Conservation (phyloP, 2,329 filamentous ascomycete species). For the Neonectria punicea region DNA sequence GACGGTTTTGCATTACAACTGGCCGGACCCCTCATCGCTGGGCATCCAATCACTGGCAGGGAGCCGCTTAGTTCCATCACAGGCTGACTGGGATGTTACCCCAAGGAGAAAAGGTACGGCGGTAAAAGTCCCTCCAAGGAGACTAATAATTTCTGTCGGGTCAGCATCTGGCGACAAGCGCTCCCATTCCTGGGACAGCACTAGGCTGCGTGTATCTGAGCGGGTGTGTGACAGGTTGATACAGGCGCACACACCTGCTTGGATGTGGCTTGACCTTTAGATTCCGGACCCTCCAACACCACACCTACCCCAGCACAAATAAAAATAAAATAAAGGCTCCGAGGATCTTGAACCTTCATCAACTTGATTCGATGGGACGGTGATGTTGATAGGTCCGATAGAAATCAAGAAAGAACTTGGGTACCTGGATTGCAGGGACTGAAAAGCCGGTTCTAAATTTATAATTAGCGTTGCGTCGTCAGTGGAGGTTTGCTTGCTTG, state of each 20-base stretch:
- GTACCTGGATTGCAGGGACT: slow-evolving; percentile 1
- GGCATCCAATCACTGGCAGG: slow-evolving; percentile 32
- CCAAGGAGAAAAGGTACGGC: slow-evolving; percentile 29
- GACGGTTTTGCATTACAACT: slow-evolving; percentile 38
- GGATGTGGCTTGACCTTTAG: neutral
- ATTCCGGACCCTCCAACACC: neutral
- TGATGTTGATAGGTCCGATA: neutral
- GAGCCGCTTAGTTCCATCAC: slow-evolving; percentile 33
- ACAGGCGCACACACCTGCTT: neutral
- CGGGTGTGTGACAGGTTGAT: slow-evolving; percentile 9
- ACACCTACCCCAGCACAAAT: neutral
- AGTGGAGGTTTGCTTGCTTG: slow-evolving; percentile 18
- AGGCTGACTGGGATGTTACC: slow-evolving; percentile 27
- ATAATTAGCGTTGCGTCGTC: slow-evolving; percentile 21
- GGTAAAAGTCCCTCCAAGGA: slow-evolving; percentile 24
- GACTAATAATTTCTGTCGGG: slow-evolving; percentile 19
- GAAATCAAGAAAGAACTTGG: slow-evolving; percentile 6
- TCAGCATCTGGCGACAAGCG: slow-evolving; percentile 33
- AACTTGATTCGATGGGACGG: neutral
- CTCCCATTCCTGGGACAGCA: slow-evolving; percentile 15
- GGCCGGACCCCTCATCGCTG: slow-evolving; percentile 25
- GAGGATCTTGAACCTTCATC: neutral
- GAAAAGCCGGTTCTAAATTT: slow-evolving; percentile 25
- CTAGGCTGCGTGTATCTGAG: slow-evolving; percentile 13
- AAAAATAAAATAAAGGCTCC: neutral